phyloP scores from a whole-genome alignment of 2,329 filamentous ascomycete species.

The Trichoderma polysporum region DNA sequence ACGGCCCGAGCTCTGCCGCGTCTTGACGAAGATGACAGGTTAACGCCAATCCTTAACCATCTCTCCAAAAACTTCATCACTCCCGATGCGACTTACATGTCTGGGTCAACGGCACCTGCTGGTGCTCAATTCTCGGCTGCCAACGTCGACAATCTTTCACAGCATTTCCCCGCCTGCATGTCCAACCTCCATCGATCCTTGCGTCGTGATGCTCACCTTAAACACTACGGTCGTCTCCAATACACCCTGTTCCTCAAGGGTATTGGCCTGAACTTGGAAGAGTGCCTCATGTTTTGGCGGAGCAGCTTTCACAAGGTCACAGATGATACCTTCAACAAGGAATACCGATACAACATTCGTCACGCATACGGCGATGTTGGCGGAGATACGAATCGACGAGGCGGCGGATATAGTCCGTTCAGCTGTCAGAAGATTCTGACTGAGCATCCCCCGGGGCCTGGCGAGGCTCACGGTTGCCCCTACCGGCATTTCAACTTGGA shows the following conservation, averaged over 20 bases:
- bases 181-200: conserved; percentile 82
- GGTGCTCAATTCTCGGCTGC: conserved; percentile 74
- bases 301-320: conserved; percentile 80
- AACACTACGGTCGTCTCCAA: conserved; percentile 89
- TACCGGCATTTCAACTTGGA: conserved; percentile 90
- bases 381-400: conserved; percentile 82
- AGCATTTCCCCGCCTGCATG: conserved; percentile 93
- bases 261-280: conserved; percentile 87
- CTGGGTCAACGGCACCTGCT: conserved; percentile 60
- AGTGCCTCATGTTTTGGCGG: conserved; percentile 90
- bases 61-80: conserved; percentile 96
- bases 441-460: conserved; percentile 80
- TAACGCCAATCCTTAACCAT: conserved; percentile 67
- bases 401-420: conserved; percentile 84
- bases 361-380: conserved; percentile 94
- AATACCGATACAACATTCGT: conserved; percentile 96
- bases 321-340: conserved; percentile 95
- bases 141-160: conserved; percentile 75
- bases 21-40: conserved; percentile 92
- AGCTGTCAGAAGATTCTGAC: conserved; percentile 94
- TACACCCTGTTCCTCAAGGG: conserved; percentile 97
- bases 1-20: conserved; percentile 89
- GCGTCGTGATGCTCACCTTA: conserved; percentile 84
- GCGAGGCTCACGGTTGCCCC: conserved; percentile 92
- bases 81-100: conserved; percentile 76